Conservation (phyloP, 2,329 filamentous ascomycete species). For the Paramyrothecium sp. region DNA sequence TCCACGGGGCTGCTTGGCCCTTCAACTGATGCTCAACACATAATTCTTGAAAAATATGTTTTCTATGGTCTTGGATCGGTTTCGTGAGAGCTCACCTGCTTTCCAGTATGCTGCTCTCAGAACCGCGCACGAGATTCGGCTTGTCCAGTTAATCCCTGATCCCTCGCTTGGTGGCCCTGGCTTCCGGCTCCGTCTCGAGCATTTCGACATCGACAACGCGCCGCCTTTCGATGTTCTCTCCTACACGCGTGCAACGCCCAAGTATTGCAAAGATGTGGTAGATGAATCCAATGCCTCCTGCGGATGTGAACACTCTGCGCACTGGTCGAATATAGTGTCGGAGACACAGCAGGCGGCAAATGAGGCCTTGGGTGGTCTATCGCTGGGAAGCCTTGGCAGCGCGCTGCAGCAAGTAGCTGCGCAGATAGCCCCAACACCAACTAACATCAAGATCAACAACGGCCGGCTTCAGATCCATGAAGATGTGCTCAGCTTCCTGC, state of each 20-base stretch:
- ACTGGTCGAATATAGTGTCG: no score
- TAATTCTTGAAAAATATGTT: no score
- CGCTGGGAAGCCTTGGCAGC: neutral
- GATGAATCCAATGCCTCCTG: no score
- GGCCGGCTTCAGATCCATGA: neutral
- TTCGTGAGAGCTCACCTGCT: neutral
- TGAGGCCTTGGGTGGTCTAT: neutral
- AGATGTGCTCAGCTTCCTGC: neutral
- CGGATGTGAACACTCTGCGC: no score
- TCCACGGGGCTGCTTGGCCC: no score
- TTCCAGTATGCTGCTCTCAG: neutral
- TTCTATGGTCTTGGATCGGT: neutral
- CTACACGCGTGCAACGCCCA: neutral
- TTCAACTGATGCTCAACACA: no score
- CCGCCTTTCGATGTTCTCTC: neutral
- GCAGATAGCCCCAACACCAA: neutral
- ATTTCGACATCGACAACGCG: neutral
- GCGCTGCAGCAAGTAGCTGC: neutral
- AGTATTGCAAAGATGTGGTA: neutral
- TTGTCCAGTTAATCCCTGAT: neutral
- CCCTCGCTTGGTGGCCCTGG: neutral
- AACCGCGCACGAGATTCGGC: neutral
- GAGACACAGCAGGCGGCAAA: neutral
- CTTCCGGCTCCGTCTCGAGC: neutral
- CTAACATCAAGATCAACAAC: neutral